Percentiles rank a stretch among this genome's conserved stretches.
phyloP scores from a whole-genome alignment of 225 moss, liverwort and hornwort species.

The Lunularia cruciata region DNA sequence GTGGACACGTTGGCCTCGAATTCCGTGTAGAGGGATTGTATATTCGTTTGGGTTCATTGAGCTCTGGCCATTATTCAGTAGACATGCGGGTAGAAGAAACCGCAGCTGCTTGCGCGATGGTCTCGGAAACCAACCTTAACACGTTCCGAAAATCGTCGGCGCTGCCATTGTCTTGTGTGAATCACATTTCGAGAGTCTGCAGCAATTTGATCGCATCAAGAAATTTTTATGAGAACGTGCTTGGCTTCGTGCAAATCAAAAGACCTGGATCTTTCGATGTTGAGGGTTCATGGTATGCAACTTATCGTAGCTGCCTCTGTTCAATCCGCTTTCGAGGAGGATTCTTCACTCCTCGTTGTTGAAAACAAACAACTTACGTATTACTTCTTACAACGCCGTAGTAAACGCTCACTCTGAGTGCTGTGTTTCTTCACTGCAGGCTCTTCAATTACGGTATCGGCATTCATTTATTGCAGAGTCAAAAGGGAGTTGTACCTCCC shows the following conservation, averaged over 20 bases:
- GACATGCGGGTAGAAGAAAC: slow-evolving; percentile 2
- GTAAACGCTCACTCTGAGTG: no score
- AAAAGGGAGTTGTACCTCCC: slow-evolving; percentile 35
- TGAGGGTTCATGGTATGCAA: slow-evolving; percentile 67
- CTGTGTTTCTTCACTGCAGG: slow-evolving; percentile 37
- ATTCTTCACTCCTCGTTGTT: neutral
- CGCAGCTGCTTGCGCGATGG: neutral
- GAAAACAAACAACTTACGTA: neutral
- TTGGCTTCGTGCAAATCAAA: slow-evolving; percentile 60
- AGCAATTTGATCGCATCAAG: slow-evolving; percentile 34
- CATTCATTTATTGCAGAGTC: slow-evolving; percentile 71
- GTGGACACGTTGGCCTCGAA: no score
- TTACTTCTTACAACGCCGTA: no score
- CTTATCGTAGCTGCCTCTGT: no score
- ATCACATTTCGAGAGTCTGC: slow-evolving; percentile 72
- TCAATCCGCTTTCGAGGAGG: no score
- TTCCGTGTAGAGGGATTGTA: no score
- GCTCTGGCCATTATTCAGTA: no score
- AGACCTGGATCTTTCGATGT: slow-evolving; percentile 61
- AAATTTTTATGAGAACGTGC: slow-evolving; percentile 55
- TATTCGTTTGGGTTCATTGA: no score
- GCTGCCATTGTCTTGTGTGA: slow-evolving; percentile 54
- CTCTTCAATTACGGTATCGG: slow-evolving; percentile 87
- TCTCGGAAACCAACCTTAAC: neutral
- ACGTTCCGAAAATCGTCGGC: slow-evolving; percentile 25